phyloP scores from a whole-genome alignment of 2,329 filamentous ascomycete species.

The Raffaelea ambrosiae region DNA sequence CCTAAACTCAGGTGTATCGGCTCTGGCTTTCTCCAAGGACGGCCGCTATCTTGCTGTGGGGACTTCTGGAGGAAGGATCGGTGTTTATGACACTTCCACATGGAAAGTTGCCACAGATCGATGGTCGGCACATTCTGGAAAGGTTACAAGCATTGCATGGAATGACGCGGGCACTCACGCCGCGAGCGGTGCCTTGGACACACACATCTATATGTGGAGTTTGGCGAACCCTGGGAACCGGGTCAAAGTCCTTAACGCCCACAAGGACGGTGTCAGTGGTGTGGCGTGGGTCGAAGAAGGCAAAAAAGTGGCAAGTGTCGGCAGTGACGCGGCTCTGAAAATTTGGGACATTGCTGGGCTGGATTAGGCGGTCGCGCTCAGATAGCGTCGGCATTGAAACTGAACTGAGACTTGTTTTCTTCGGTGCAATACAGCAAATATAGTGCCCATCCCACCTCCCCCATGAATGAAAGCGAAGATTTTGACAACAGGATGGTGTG shows the following conservation, averaged over 20 bases:
- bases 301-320: slow-evolving; percentile 64
- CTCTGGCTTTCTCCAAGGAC: slow-evolving; percentile 72
- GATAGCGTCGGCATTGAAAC: too few relatives aligned
- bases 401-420: too few relatives aligned
- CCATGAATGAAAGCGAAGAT: too few relatives aligned
- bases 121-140: slow-evolving; percentile 53
- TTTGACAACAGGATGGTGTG: too few relatives aligned
- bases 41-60: slow-evolving; percentile 76
- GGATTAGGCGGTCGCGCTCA: too few relatives aligned
- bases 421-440: too few relatives aligned
- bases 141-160: slow-evolving; percentile 60
- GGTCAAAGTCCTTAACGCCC: slow-evolving; percentile 76
- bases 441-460: too few relatives aligned
- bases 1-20: slow-evolving; percentile 64
- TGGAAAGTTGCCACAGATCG: slow-evolving; percentile 70
- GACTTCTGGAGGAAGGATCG: slow-evolving; percentile 77
- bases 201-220: slow-evolving; percentile 89
- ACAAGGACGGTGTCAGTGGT: slow-evolving; percentile 91
- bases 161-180: slow-evolving; percentile 68
- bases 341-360: slow-evolving; percentile 57
- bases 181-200: slow-evolving; percentile 80
- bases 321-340: slow-evolving; percentile 86
- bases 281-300: slow-evolving; percentile 65
- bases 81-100: slow-evolving; percentile 58
- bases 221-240: slow-evolving; percentile 73